phyloP scores from a whole-genome alignment of 2,329 filamentous ascomycete species.

The Fusarium sp. region DNA sequence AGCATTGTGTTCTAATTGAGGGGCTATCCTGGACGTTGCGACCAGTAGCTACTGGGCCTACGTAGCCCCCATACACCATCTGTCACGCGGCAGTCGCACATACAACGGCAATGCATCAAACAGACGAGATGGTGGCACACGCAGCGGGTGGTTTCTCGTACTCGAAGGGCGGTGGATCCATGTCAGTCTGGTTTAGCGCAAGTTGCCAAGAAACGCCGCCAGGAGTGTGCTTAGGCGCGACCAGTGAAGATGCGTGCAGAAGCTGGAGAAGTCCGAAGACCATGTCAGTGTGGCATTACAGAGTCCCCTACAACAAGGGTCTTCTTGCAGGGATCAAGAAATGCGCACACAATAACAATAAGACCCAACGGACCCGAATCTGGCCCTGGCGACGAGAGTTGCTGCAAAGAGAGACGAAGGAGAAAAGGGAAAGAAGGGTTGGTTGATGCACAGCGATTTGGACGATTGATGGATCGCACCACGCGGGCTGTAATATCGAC shows the following conservation, averaged over 20 bases:
- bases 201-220: conserved; percentile 29
- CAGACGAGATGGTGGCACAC: conserved; percentile 23
- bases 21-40: conserved; percentile 3
- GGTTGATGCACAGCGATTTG: not conserved
- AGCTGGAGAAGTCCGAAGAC: conserved; percentile 10
- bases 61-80: conserved; percentile 1
- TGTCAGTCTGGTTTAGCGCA: conserved; percentile 15
- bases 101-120: conserved; percentile 24
- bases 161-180: not conserved
- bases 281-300: conserved; percentile 27
- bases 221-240: conserved; percentile 1
- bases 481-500: not conserved
- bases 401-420: not conserved
- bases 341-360: conserved; percentile 7
- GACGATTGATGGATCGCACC: not conserved
- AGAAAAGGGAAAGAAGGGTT: not conserved
- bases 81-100: conserved; percentile 22
- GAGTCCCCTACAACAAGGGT: conserved; percentile 31
- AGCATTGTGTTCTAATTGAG: conserved; percentile 11
- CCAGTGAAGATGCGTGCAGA: conserved; percentile 10
- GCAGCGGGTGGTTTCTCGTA: not conserved
- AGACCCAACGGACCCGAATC: conserved; percentile 13
- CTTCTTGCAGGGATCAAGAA: conserved; percentile 12
- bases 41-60: not conserved
- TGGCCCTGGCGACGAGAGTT: conserved; percentile 1